Base-by-base conservation (phyloP, 495 filamentous ascomycete species). In the Niebla homalea region DNA sequence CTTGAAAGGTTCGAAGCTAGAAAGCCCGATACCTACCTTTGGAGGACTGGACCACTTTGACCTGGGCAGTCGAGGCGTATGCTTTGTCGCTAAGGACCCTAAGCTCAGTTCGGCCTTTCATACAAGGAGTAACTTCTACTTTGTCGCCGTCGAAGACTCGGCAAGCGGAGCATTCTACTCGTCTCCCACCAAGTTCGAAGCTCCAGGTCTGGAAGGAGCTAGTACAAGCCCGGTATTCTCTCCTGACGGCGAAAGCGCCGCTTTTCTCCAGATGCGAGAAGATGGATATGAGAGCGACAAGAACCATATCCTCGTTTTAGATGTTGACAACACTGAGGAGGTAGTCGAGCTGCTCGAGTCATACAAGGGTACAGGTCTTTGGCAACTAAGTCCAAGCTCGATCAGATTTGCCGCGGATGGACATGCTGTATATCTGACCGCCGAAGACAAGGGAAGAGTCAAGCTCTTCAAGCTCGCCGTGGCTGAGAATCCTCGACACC, bases 261-360 rank as follows among this genome's bases (percentile, higher is more conserved):
- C 81, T n/a, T 88, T 95, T 53, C 77, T 88, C 38, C 75, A 81
- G 29, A 89, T 89, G 85, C 71, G 74, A 21, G 69, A 79, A 52
- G 78, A 83, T 56, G 87, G 87, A 20, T 95, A 97, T 60, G 90
- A 97, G 66, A 83, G 83, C 10, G 90, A 96, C 68, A 85, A 87
- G 64, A 84, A 89, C 43, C 73, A 94, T 4, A 64, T 96, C 46
- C 66, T 94, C 14, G 51, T 79, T 6, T 69, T 70, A 1, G 69
- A 79, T 60, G 62, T 87, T 43, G 65, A 65, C 5, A 76, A 83
- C 55, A 70, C 78, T 6, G 73, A 70, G 67, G 61, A 68, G 36
- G 67, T 69, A 52, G 69, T 79, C 36, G 80, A 85, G 51, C 76
- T 83, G 36, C 83, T 79, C 61, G 63, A 70, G 42, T 80, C 79